phyloP scores from a whole-genome alignment of 805 yeast genomes.

The Pichia nanzhaoensis region DNA sequence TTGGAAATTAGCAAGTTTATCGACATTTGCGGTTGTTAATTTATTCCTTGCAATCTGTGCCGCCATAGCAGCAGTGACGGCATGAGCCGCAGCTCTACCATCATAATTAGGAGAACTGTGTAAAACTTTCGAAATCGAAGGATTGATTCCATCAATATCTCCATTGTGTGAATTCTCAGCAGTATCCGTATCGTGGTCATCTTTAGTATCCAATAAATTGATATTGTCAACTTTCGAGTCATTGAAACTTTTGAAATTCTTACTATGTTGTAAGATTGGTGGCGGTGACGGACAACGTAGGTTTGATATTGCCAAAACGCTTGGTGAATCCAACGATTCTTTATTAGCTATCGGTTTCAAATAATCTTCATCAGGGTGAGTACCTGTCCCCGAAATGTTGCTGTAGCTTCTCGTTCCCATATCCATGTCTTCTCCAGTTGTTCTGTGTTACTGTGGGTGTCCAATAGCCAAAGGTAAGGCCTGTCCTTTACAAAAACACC shows the following conservation, averaged over 20 bases:
- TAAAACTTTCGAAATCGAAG: slow-evolving; percentile 6
- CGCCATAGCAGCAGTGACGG: slow-evolving; percentile 35
- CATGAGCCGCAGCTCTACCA: slow-evolving; percentile 32
- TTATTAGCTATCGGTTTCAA: not conserved
- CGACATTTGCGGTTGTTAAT: slow-evolving; percentile 1
- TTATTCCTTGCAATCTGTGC: slow-evolving; percentile 32
- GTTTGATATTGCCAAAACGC: slow-evolving; percentile 51
- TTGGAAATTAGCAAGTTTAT: slow-evolving; percentile 25
- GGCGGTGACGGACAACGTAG: slow-evolving; percentile 70
- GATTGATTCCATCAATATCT: not conserved
- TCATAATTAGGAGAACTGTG: slow-evolving; percentile 3
- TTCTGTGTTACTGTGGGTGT: no score
- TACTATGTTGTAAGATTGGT: slow-evolving; percentile 41
- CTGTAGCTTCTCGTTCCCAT: no score
- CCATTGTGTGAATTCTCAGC: not conserved
- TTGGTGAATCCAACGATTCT: slow-evolving; percentile 34
- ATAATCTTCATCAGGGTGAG: not conserved
- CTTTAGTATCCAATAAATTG: not conserved
- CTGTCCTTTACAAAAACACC: no score
- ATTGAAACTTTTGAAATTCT: not conserved
- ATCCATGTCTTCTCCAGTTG: no score
- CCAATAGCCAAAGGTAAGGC: no score
- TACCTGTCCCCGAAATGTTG: not conserved
- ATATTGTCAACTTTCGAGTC: not conserved
- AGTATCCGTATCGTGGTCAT: not conserved